These are phyloP conservation scores for Plasmopara halstedii DNA, from an alignment of 352 stramenopile genomes.

Conservation along the genomic window DNA sequence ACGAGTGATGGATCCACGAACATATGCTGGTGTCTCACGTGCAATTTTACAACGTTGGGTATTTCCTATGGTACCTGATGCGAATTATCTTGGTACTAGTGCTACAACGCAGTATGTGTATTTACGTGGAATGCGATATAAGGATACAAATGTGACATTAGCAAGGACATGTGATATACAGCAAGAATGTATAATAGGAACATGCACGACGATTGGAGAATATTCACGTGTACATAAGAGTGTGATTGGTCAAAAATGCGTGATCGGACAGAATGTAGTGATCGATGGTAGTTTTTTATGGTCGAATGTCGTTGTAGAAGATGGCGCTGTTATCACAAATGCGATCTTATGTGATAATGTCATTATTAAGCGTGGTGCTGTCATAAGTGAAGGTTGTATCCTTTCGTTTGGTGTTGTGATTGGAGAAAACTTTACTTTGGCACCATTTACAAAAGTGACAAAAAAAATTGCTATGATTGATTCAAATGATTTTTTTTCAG, in stretches of 20 bases:
- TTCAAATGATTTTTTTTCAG: conserved; percentile 70
- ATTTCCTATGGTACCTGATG: conserved; percentile 94
- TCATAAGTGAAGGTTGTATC: conserved; percentile 66
- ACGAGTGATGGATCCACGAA: conserved; percentile 90
- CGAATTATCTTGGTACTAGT: conserved; percentile 60
- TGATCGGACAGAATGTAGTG: conserved; percentile 59
- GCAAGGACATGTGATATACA: conserved; percentile 58
- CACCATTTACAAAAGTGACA: conserved; percentile 77
- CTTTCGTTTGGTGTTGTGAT: conserved; percentile 80
- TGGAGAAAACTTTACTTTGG: conserved; percentile 55
- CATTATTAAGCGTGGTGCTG: conserved; percentile 55
- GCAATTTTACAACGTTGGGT: conserved; percentile 94
- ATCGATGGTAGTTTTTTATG: conserved; percentile 78
- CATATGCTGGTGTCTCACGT: conserved; percentile 89
- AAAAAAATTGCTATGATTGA: conserved; percentile 41
- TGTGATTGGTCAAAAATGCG: conserved; percentile 60
- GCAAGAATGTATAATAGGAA: conserved; percentile 69
- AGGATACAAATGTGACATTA: conserved; percentile 58
- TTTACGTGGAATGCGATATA: conserved; percentile 78
- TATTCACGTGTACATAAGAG: conserved; percentile 50
- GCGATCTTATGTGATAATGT: conserved; percentile 84
- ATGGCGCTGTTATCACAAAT: conserved; percentile 62
- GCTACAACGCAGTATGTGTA: conserved; percentile 65
- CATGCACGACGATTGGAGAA: conserved; percentile 45
- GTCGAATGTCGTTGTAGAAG: conserved; percentile 75